Evolutionary conservation across 805 yeast species (phyloP), one percentile per base, ranked within the genome.

Genomic region (Pichia cabralensis): DNA sequence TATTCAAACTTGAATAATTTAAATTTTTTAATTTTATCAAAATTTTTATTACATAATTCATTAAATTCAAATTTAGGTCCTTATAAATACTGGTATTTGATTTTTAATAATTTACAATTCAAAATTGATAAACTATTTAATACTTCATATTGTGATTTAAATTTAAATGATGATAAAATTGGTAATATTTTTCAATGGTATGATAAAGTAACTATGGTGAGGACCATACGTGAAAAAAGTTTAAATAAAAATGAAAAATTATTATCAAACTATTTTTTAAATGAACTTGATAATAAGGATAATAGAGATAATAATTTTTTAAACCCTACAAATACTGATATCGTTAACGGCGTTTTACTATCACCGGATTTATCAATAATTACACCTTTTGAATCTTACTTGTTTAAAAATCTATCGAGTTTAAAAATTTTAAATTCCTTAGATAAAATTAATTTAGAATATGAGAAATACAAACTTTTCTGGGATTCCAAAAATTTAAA

Each of bases 61-160:
- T 31, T 32, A 22, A 8, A 11, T 2, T 16, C 34, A 9, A 16
- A 33, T 12, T 21, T 41, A 9, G 33, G 36, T 5, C 27, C 39
- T 3, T 25, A 21, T 18, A 42, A 34, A 30, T 23, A 34, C 24
- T 35, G 33, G 31, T 38, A 42, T 29, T 7, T 24, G 5, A 9
- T 42, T 8, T 39, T 39, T 25, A 34, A 26, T 34, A 26, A 30
- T 8, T 28, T 36, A 24, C 45, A 42, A 32, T n/a, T 16, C 10
- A 39, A 28, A 17, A 19, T 39, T 31, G 45, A 42, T 14, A 3
- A n/a, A 8, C 17, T 36, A 2, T 28, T 19, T 14, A 23, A 36
- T 12, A 26, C 40, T 7, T 14, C 20, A 4, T 25, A 8, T 24
- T 9, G 12, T 5, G 20, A n/a, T 11, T n/a, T 11, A 9, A 35